Percentiles rank a stretch among this genome's conserved stretches.
Conservation (phyloP, 129 eudicot genomes). For the Calendula officinalis region DNA sequence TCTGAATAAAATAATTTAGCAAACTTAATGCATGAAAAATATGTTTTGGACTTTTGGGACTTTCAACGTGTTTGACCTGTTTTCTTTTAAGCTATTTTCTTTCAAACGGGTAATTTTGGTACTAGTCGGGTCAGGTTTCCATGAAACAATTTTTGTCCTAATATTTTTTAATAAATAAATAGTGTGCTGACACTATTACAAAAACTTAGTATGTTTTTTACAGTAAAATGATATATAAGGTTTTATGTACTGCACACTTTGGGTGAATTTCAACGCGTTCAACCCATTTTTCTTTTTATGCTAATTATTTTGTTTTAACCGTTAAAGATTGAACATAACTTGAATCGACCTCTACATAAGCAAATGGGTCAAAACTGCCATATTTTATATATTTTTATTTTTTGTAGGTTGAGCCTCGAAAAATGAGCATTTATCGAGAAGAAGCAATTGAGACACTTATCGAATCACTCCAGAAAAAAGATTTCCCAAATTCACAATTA, state of each 20-base stretch:
- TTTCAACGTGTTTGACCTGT: background rate
- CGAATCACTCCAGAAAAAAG: slow-evolving; percentile 62
- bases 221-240: too few relatives aligned
- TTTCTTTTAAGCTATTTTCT: background rate
- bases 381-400: background rate
- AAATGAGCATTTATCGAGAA: slow-evolving; percentile 92
- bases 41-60: background rate
- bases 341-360: background rate
- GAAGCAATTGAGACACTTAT: slow-evolving; percentile 71
- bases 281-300: too few relatives aligned
- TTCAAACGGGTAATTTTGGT: too few relatives aligned
- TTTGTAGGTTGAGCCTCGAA: slow-evolving; percentile 63
- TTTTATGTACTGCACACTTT: too few relatives aligned
- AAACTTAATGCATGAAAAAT: background rate
- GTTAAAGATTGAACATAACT: background rate
- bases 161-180: too few relatives aligned
- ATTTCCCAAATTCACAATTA: slow-evolving; percentile 69
- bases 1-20: background rate
- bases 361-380: background rate
- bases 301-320: background rate
- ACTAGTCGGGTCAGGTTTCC: too few relatives aligned
- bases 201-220: too few relatives aligned
- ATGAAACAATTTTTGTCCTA: too few relatives aligned
- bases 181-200: too few relatives aligned
- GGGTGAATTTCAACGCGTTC: too few relatives aligned